Base-by-base conservation (phyloP, 73 alveolate species). In the Effrenium voratum region DNA sequence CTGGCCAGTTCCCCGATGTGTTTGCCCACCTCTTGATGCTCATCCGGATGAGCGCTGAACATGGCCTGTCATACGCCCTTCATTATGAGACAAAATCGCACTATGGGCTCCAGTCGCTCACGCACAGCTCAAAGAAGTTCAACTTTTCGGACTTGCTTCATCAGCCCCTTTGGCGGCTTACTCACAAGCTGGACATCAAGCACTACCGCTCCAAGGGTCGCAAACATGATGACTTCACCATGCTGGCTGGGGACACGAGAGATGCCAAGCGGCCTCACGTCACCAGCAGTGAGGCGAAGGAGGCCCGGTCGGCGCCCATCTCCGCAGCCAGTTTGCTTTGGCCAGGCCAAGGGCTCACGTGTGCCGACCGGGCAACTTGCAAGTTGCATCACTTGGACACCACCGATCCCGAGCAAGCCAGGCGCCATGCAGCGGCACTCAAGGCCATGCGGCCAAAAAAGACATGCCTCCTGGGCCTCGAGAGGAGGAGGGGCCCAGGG, bases 401-500 rank as follows among this genome's bases (percentile, higher is more conserved):
- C 59, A 41, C 86, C 55, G 86, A 72, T 76, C 60, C 86, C n/a
- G 38, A 47, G 60, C 28, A 44, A 57, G 86, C 59, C 28, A 57
- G 24, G 59, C 86, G 86, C 3, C 40, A 76, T 24, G 52, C 86
- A 34, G 86, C 86, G 5, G 86, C 86, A 10, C 59, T 76, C 60
- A 76, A 76, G 86, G 41, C 86, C 86, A 76, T 36, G 26, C 24
- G 5, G 34, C 82, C 28, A 15, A 40, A 72, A 32, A 72, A 72
- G 34, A 1, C 86, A 57, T 4, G 38, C 86, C 86, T 76, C 57
- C 86, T 76, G 86, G 57, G 86, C 34, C 44, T 30, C 10, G 28
- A 0, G 86, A 26, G 34, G 60, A 47, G 86, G 86, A 15, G 44
- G 57, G 59, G 86, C 57, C 57, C 86, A 76, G 86, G 86, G 86